These are phyloP conservation scores for Kwoniella heveanensis DNA, from an alignment of 768 basidiomycete genomes.

Conservation along the genomic window DNA sequence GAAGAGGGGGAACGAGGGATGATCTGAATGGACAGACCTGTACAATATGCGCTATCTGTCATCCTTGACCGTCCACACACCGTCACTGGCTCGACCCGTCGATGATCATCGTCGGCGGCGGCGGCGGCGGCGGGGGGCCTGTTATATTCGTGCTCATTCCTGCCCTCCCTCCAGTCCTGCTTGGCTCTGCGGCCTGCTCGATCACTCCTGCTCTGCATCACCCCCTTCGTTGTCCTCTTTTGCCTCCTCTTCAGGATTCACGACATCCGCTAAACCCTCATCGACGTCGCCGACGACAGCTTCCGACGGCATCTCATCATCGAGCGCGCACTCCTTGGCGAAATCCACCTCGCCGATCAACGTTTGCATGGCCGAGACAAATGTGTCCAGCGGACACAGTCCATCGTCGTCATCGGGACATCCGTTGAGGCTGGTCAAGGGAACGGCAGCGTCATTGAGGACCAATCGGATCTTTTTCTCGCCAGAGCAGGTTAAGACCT, in stretches of 20 bases:
- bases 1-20: too few relatives aligned
- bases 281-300: conserved; percentile 2
- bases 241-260: conserved; percentile 5
- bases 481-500: conserved; percentile 68
- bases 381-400: conserved; percentile 72
- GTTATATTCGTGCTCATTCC: conserved; percentile 6
- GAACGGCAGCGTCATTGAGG: conserved; percentile 83
- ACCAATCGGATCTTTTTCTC: conserved; percentile 72
- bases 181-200: background rate
- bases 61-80: too few relatives aligned
- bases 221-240: background rate
- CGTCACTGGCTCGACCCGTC: too few relatives aligned
- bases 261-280: conserved; percentile 4
- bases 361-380: conserved; percentile 70
- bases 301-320: background rate
- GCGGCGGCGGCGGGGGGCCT: too few relatives aligned
- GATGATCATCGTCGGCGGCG: background rate
- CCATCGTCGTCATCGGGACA: conserved; percentile 75
- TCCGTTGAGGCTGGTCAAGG: conserved; percentile 73
- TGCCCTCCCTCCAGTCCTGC: background rate
- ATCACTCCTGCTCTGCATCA: conserved; percentile 3
- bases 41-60: too few relatives aligned
- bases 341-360: conserved; percentile 71
- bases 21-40: too few relatives aligned
- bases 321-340: conserved; percentile 65